A percentile compares a stretch with the other conserved stretches of the same genome.
These are phyloP conservation scores for Solanum hybrid DNA, from an alignment of 305 asterid genomes.

Conservation along the genomic window DNA sequence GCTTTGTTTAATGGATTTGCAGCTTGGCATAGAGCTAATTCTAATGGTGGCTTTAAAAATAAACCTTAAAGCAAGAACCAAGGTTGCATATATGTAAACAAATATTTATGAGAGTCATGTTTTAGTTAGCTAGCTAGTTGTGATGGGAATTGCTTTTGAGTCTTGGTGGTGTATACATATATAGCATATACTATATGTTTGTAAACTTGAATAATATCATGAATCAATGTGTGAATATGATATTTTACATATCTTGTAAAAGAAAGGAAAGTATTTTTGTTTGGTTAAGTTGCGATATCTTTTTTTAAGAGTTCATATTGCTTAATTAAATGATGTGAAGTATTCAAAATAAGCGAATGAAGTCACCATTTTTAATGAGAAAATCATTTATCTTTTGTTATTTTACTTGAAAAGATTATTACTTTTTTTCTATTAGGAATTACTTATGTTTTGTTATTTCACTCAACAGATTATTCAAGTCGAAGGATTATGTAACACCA, in stretches of 20 bases:
- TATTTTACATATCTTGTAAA: not conserved
- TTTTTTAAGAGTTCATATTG: not conserved
- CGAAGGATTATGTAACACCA: not conserved
- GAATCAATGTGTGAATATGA: constrained; percentile 1
- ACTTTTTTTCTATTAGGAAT: not conserved
- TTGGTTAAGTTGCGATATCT: not conserved
- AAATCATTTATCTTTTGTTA: not conserved
- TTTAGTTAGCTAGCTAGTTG: not conserved
- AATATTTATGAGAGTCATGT: not conserved
- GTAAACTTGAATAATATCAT: not conserved
- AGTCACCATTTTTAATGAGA: not conserved
- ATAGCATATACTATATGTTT: not conserved
- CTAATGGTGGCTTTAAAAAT: not conserved
- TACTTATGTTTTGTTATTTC: not conserved
- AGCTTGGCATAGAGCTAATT: constrained; percentile 26
- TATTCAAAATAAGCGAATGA: not conserved
- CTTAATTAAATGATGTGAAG: not conserved
- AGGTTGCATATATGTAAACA: not conserved
- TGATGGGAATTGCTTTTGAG: not conserved
- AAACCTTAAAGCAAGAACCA: constrained; percentile 8
- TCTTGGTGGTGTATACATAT: not conserved
- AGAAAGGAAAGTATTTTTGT: not conserved
- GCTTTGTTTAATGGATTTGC: constrained; percentile 50
- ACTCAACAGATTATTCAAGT: not conserved
- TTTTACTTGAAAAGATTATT: not conserved